Evolutionary conservation across 1,284 basidiomycete genomes (phyloP).

Genomic region (Moesziomyces globuligerus): DNA sequence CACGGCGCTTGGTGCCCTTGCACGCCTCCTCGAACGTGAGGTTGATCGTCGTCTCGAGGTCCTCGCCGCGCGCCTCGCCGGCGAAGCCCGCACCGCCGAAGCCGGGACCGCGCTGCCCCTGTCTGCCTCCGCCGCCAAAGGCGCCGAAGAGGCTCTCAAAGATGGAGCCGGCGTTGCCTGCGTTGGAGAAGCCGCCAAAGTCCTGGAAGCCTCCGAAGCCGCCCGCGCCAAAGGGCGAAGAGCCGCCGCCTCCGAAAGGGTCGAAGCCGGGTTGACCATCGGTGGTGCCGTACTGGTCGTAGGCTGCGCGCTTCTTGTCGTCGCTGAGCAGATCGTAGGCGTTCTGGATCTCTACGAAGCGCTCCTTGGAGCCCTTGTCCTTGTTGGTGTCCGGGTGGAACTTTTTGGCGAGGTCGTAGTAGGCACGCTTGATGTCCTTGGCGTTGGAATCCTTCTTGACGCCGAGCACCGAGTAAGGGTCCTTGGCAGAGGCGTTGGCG

Average conservation of each 20-base stretch:
- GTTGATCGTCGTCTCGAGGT: conserved; percentile 81
- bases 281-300: conserved; percentile 92
- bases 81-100: conserved; percentile 69
- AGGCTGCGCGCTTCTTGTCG: conserved; percentile 90
- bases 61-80: conserved; percentile 77
- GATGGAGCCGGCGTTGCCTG: conserved; percentile 70
- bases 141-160: conserved; percentile 86
- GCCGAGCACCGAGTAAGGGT: conserved; percentile 91
- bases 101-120: conserved; percentile 41
- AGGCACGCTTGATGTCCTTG: conserved; percentile 94
- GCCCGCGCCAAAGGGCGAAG: conserved; percentile 73
- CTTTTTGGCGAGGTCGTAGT: conserved; percentile 98
- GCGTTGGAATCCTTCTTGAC: conserved; percentile 83
- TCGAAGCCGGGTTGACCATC: conserved; percentile 92
- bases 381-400: conserved; percentile 98
- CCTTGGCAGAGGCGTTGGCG: conserved; percentile 71
- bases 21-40: conserved; percentile 92
- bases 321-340: conserved; percentile 93
- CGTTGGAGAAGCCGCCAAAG: conserved; percentile 69
- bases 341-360: conserved; percentile 95
- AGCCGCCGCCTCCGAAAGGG: conserved; percentile 73
- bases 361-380: conserved; percentile 87
- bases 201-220: conserved; percentile 73
- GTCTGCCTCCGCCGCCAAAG: conserved; percentile 69
- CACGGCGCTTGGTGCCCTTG: conserved; percentile 82